A percentile compares a stretch with the other conserved stretches of the same genome.
These are phyloP conservation scores for Verbena officinalis DNA, from an alignment of 257 asterid species.

Conservation along the genomic window DNA sequence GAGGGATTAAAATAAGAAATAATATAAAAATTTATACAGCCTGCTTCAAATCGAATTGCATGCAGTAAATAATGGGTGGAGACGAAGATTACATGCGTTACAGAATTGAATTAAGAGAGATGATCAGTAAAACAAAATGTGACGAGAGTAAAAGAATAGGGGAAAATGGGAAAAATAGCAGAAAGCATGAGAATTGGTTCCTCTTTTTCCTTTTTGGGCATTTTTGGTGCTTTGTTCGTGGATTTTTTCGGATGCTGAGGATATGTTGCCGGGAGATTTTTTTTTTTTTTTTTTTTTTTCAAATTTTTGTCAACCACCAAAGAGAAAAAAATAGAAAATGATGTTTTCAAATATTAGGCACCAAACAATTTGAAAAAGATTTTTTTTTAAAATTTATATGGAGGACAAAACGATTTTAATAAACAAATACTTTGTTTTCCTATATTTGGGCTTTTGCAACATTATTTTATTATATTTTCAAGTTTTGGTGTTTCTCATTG, in stretches of 20 bases:
- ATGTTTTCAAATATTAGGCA: conserved; percentile 4
- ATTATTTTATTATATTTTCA: background rate
- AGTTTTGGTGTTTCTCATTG: background rate
- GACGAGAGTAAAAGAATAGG: conserved; percentile 1
- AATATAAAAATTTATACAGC: conserved; percentile 7
- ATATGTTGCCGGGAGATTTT: conserved; percentile 6
- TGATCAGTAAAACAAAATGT: conserved; percentile 12
- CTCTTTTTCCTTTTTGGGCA: conserved; percentile 28
- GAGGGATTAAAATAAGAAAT: conserved; percentile 3
- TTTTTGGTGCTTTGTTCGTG: conserved; percentile 41
- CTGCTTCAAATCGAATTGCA: conserved; percentile 34
- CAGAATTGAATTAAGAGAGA: conserved; percentile 17
- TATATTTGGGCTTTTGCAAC: background rate
- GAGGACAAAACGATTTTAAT: background rate
- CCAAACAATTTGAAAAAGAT: background rate
- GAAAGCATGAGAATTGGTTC: conserved; percentile 47
- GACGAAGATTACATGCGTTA: conserved; percentile 27
- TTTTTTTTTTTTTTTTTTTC: too few species aligned
- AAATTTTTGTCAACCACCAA: too few species aligned
- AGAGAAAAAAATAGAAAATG: too few species aligned
- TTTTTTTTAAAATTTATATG: background rate
- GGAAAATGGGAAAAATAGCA: conserved; percentile 27
- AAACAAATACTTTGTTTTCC: background rate
- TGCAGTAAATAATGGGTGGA: conserved; percentile 20
- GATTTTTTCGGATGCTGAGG: conserved; percentile 28